A percentile compares a stretch with the other conserved stretches of the same genome.
Conservation (phyloP, 2,329 filamentous ascomycete species). For the Fusarium metavorans region DNA sequence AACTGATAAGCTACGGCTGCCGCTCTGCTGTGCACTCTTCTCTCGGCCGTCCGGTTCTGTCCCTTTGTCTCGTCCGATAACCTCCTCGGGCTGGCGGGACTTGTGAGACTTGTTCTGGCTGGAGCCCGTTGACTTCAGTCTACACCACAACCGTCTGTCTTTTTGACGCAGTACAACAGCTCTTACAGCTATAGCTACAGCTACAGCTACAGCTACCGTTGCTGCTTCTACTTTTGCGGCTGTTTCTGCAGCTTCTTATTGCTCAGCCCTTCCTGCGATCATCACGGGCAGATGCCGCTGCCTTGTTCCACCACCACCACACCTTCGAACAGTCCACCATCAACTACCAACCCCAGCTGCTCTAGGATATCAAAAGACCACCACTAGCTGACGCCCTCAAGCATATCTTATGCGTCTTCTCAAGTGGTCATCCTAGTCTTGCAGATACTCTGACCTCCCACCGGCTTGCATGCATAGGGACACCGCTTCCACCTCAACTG, state of each 20-base stretch:
- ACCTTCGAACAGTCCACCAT: conserved; percentile 30
- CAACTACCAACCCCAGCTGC: conserved; percentile 22
- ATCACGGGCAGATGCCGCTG: conserved; percentile 26
- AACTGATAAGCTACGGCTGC: conserved; percentile 47
- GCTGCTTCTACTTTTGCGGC: background rate
- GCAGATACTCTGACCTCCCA: conserved; percentile 35
- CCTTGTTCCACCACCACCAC: conserved; percentile 38
- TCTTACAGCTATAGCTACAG: conserved; percentile 22
- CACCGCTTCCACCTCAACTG: conserved; percentile 23
- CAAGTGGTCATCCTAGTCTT: conserved; percentile 32
- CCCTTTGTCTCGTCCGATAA: conserved; percentile 23
- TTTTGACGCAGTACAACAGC: conserved; percentile 23
- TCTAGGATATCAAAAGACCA: conserved; percentile 30
- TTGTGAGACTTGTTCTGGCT: conserved; percentile 25
- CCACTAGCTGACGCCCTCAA: conserved; percentile 31
- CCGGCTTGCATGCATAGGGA: conserved; percentile 31
- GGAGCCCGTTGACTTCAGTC: conserved; percentile 27
- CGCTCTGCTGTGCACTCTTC: conserved; percentile 41
- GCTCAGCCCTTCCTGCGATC: conserved; percentile 14
- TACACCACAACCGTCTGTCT: background rate
- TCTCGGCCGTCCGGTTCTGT: conserved; percentile 38
- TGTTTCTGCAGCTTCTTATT: conserved; percentile 18
- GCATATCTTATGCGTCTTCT: conserved; percentile 40
- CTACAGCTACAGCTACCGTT: background rate
- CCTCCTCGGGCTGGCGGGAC: conserved; percentile 35